Evolutionary conservation across 2,329 filamentous ascomycete species (phyloP).

Genomic region (Malbranchea cinnamomea): DNA sequence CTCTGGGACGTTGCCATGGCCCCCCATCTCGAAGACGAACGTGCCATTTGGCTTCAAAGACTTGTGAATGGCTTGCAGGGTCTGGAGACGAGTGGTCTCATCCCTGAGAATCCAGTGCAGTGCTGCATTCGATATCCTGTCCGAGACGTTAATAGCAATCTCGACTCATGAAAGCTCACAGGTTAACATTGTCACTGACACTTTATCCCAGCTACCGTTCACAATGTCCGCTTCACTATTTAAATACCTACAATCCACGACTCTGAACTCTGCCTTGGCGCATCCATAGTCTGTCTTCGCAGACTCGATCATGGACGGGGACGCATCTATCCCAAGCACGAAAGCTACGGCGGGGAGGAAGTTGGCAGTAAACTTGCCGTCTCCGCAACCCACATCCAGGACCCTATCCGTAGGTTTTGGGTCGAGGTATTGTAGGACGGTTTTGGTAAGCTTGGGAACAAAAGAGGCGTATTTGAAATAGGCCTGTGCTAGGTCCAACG

Average conservation of each 20-base stretch:
- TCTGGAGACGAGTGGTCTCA: slow-evolving; percentile 28
- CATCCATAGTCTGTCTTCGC: slow-evolving; percentile 31
- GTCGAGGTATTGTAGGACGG: slow-evolving; percentile 44
- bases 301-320: slow-evolving; percentile 42
- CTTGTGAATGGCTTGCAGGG: slow-evolving; percentile 39
- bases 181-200: slow-evolving; percentile 20
- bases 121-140: slow-evolving; percentile 45
- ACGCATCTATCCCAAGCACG: slow-evolving; percentile 45
- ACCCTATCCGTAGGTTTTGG: slow-evolving; percentile 43
- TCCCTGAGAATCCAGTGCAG: slow-evolving; percentile 51
- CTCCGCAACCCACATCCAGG: slow-evolving; percentile 50
- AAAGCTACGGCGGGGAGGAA: slow-evolving; percentile 36
- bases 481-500: slow-evolving; percentile 24
- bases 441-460: slow-evolving; percentile 46
- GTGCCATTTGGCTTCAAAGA: slow-evolving; percentile 40
- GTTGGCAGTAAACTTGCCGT: slow-evolving; percentile 44
- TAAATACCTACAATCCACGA: slow-evolving; percentile 23
- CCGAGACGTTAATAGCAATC: not conserved
- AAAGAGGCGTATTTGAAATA: slow-evolving; percentile 49
- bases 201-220: slow-evolving; percentile 33
- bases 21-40: slow-evolving; percentile 59
- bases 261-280: slow-evolving; percentile 14
- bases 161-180: not conserved
- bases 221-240: slow-evolving; percentile 13
- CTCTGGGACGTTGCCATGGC: slow-evolving; percentile 52